phyloP scores from a whole-genome alignment of 768 basidiomycete species.

The Amanita jacksonii region DNA sequence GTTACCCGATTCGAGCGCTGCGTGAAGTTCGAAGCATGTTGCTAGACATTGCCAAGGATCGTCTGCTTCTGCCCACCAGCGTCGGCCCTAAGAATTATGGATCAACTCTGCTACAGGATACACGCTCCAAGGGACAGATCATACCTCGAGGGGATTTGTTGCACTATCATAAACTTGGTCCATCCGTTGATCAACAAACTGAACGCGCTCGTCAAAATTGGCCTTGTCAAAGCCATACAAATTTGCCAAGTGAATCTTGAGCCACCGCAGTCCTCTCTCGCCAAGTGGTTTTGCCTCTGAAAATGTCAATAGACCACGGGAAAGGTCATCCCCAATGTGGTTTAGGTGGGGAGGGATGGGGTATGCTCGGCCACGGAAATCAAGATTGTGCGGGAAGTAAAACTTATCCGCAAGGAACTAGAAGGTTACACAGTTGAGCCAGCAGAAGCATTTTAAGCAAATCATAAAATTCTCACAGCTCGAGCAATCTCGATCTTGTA shows the following conservation, averaged over 20 bases:
- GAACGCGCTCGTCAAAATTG: conserved; percentile 85
- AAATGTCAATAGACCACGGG: conserved; percentile 79
- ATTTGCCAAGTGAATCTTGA: conserved; percentile 93
- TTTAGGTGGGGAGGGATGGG: conserved; percentile 93
- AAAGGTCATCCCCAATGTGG: conserved; percentile 92
- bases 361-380: conserved; percentile 96
- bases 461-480: conserved; percentile 44
- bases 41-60: conserved; percentile 98
- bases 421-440: conserved; percentile 5
- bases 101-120: conserved; percentile 3
- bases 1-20: conserved; percentile 65
- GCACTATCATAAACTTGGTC: conserved; percentile 80
- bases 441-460: not conserved
- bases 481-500: conserved; percentile 96
- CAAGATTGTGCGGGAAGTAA: conserved; percentile 92
- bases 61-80: conserved; percentile 89
- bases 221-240: conserved; percentile 92
- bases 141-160: conserved; percentile 63
- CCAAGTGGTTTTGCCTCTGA: conserved; percentile 74
- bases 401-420: conserved; percentile 84
- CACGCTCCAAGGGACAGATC: conserved; percentile 16
- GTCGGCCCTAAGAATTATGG: conserved; percentile 38
- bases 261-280: conserved; percentile 80
- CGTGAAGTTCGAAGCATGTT: conserved; percentile 80
- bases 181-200: conserved; percentile 63